Evolutionary conservation across 768 basidiomycete genomes (phyloP), one percentile per base, ranked within the genome.

Genomic region (Xerocomellus chrysenteron): DNA sequence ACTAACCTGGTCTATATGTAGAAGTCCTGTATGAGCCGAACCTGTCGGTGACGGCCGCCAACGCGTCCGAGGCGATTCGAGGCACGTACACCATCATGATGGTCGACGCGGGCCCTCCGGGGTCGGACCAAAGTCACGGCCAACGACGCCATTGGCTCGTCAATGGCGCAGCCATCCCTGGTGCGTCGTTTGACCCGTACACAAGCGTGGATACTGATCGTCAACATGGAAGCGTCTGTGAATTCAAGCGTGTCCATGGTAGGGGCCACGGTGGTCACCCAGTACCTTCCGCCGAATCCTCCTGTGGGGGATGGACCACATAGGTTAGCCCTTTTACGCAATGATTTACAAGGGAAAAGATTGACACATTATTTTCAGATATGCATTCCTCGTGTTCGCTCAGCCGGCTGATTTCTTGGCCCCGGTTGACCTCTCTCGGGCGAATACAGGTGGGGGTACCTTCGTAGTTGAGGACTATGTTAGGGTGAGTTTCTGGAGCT

Each of bases 131-230:
- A 52, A 70, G 78, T 37, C 71, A 75, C 10, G 85, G 83, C 19
- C 83, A 85, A 60, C 90, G 83, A 48, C 81, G 88, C 52, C 92
- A 92, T 75, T 93, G 90, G 90, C 82, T 93, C 47, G 82, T 85
- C 57, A 90, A 92, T 68, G 76, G 79, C 24, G 88, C 82, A 17
- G 76, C 75, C 4, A 55, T 87, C 40, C 62, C 68, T 24, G 73
- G 84, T 83, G 32, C 16, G 73, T 65, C 33, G 17, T n/a, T 35
- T 19, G 44, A 46, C 40, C 21, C 41, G 28, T 35, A 24, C 8
- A 17, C 41, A 16, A 17, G 42, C 16, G 43, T 17, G 37, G 32
- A 36, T 42, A 35, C 14, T 53, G 24, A 56, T 41, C 32, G 30
- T 13, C 17, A 21, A 8, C 21, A 6, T 30, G 28, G 3, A 50